Evolutionary conservation across 2,329 filamentous ascomycete genomes (phyloP), one percentile per base, ranked within the genome.

Genomic region (Colletotrichum kahawae): DNA sequence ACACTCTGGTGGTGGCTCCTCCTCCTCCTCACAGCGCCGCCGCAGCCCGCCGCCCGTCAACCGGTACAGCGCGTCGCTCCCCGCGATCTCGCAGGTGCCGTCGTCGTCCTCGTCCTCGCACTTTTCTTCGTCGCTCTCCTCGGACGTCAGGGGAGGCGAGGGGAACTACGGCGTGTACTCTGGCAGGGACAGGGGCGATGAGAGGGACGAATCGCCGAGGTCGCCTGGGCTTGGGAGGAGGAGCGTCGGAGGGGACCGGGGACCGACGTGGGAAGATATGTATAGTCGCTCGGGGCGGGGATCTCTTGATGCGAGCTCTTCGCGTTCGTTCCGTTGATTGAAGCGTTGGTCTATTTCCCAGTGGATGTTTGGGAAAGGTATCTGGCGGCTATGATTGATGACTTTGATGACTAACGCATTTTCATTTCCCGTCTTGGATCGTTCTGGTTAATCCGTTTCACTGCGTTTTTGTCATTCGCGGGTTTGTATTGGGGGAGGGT

Each of bases 11-110:
- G 1, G 43, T 1, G 10, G 43, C n/a, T 21, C n/a, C 43, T 34
- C 57, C 6, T 36, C n/a, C n/a, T 21, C n/a, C 43, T 34, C 57
- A 4, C 48, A 33, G 21, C 36, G 64, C 7, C 74, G 51, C 14
- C 57, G 74, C 14, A 76, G 70, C 36, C 70, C 74, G n/a, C 34
- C 65, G n/a, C 70, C 59, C 14, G 18, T n/a, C 16, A 76, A 74
- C 2, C 33, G 74, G 48, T 70, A 68, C 29, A 76, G 64, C 59
- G 59, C 74, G 1, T 76, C 74, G 21, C 59, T 76, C 7, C 70
- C 70, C 4, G 38, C 48, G 12, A 70, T 76, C 10, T 33, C 72
- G 18, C 71, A 73, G 13, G 24, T 34, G 3, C 27, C 48, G 10
- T 38, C 71, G 21, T 29, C 66, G 24, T 24, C 21, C 3, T 21